phyloP scores from a whole-genome alignment of 2,329 filamentous ascomycete genomes.

The Venturiaceae sp. region DNA sequence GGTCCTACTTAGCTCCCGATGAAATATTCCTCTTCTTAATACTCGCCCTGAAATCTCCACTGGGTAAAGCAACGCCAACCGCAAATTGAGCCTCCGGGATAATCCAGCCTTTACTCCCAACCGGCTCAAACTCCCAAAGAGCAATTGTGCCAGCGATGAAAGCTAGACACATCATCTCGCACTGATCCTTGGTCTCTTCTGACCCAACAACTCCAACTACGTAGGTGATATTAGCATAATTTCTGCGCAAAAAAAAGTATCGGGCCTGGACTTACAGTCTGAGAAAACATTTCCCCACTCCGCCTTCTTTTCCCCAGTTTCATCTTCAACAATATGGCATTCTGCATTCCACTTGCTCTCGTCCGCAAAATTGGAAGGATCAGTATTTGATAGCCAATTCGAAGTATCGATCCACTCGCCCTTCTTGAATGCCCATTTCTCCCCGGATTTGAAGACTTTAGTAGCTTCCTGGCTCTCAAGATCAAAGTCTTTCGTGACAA shows the following conservation, averaged over 20 bases:
- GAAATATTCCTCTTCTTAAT: constrained; percentile 4
- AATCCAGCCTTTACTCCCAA: neutral
- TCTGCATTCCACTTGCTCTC: constrained; percentile 1
- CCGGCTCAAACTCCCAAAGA: constrained; percentile 9
- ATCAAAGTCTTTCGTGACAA: neutral
- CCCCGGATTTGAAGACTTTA: neutral
- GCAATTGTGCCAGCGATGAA: constrained; percentile 7
- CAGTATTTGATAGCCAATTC: constrained; percentile 5
- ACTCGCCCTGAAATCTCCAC: constrained; percentile 1
- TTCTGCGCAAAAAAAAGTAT: neutral
- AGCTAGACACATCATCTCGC: neutral
- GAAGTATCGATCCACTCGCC: constrained; percentile 1
- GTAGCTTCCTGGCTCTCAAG: neutral
- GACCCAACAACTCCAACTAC: neutral
- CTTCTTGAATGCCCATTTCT: constrained; percentile 2
- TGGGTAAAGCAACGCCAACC: constrained; percentile 6
- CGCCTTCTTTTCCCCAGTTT: neutral
- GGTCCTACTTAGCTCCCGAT: neutral
- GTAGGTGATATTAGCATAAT: neutral
- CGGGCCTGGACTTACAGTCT: neutral
- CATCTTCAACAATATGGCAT: neutral
- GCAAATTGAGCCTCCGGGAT: constrained; percentile 4
- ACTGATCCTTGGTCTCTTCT: neutral
- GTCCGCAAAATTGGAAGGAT: neutral
- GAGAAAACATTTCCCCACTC: neutral